These are phyloP conservation scores for Boletus patriciae DNA, from an alignment of 768 basidiomycete genomes.

Conservation along the genomic window DNA sequence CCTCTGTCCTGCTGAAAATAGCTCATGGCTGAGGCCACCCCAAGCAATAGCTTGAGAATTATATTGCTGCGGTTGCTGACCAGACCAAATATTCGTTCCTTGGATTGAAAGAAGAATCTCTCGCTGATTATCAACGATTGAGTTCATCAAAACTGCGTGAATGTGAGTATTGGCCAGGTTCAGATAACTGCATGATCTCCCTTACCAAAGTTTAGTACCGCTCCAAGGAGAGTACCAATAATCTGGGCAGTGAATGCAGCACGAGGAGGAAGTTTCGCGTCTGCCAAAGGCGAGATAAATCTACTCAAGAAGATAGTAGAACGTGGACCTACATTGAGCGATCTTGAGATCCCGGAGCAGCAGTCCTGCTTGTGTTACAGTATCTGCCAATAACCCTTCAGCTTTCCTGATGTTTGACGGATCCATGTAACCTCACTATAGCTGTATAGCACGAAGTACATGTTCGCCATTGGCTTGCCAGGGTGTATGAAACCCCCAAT, in stretches of 20 bases:
- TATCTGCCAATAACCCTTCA: slow-evolving; percentile 40
- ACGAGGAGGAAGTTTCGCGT: slow-evolving; percentile 63
- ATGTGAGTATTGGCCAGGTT: slow-evolving; percentile 44
- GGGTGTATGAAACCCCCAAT: slow-evolving; percentile 37
- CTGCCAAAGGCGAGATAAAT: slow-evolving; percentile 36
- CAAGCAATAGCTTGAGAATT: slow-evolving; percentile 39
- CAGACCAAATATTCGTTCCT: slow-evolving; percentile 44
- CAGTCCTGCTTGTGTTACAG: slow-evolving; percentile 48
- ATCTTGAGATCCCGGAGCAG: slow-evolving; percentile 59
- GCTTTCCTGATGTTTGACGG: slow-evolving; percentile 42
- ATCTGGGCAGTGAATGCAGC: slow-evolving; percentile 64
- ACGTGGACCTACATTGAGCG: slow-evolving; percentile 21
- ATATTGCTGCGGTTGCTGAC: slow-evolving; percentile 33
- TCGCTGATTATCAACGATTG: slow-evolving; percentile 51
- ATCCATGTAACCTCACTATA: slow-evolving; percentile 38
- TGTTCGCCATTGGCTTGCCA: slow-evolving; percentile 45
- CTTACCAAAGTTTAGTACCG: slow-evolving; percentile 50
- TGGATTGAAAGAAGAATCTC: slow-evolving; percentile 54
- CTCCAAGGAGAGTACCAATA: slow-evolving; percentile 27
- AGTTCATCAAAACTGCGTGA: slow-evolving; percentile 49
- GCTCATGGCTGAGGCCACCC: slow-evolving; percentile 41
- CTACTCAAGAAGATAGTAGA: slow-evolving; percentile 34
- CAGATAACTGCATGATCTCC: slow-evolving; percentile 40
- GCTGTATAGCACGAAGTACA: slow-evolving; percentile 45
- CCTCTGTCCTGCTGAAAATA: slow-evolving; percentile 32